Conservation (phyloP, 2,329 filamentous ascomycete species). For the Sphaerulina populicola region DNA sequence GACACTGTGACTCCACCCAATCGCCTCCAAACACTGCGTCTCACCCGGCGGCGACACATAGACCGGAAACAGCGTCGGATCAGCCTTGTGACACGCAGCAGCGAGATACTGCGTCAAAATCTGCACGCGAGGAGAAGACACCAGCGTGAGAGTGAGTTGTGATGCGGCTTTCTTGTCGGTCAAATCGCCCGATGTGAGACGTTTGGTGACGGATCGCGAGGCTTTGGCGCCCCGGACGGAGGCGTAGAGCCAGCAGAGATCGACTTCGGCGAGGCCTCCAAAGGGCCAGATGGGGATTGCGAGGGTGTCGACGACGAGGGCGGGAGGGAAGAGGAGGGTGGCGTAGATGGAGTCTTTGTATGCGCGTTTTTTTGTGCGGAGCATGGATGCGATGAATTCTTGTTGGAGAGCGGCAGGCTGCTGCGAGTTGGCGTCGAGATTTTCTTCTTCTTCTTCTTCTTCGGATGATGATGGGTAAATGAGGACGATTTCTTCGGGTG, state of each 20-base stretch:
- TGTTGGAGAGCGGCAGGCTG: slow-evolving; percentile 19
- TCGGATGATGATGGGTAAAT: slow-evolving; percentile 31
- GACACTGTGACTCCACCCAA: slow-evolving; percentile 38
- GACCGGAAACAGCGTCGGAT: slow-evolving; percentile 32
- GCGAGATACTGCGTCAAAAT: slow-evolving; percentile 36
- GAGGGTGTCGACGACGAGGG: slow-evolving; percentile 31
- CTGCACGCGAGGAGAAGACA: slow-evolving; percentile 32
- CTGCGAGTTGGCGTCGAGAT: slow-evolving; percentile 22
- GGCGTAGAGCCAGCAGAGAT: slow-evolving; percentile 33
- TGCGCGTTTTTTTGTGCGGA: slow-evolving; percentile 37
- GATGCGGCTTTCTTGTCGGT: background rate
- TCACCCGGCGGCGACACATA: slow-evolving; percentile 32
- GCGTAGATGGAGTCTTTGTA: slow-evolving; percentile 38
- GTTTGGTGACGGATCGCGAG: slow-evolving; percentile 35
- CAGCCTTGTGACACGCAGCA: slow-evolving; percentile 34
- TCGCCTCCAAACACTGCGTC: slow-evolving; percentile 36
- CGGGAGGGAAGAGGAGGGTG: slow-evolving; percentile 37
- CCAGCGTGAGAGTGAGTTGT: slow-evolving; percentile 33
- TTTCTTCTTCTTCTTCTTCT: background rate
- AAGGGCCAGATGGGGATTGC: slow-evolving; percentile 34
- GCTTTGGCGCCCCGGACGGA: slow-evolving; percentile 42
- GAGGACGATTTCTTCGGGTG: slow-evolving; percentile 37
- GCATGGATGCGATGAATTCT: slow-evolving; percentile 38
- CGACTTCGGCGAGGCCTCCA: slow-evolving; percentile 33
- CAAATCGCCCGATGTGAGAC: slow-evolving; percentile 21